phyloP scores from a whole-genome alignment of 768 basidiomycete species.

The Lyophyllum decastes region DNA sequence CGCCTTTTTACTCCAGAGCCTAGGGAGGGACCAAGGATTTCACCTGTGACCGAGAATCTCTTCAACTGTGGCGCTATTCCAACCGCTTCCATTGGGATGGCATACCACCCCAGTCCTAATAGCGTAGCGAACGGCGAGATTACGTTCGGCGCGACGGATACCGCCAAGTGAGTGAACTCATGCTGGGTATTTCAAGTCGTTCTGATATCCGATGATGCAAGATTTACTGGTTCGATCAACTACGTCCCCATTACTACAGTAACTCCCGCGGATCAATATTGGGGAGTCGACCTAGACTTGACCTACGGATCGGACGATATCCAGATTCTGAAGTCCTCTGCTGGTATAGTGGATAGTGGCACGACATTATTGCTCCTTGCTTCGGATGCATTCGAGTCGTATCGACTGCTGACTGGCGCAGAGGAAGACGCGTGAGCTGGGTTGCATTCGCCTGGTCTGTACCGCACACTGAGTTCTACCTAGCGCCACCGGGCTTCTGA shows the following conservation, averaged over 20 bases:
- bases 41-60: conserved; percentile 62
- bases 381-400: conserved; percentile 58
- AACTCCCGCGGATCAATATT: conserved; percentile 44
- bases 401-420: conserved; percentile 55
- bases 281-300: conserved; percentile 56
- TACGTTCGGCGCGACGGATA: conserved; percentile 54
- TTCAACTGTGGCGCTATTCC: conserved; percentile 47
- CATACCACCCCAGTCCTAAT: conserved; percentile 43
- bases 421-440: conserved; percentile 44
- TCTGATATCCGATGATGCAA: background rate
- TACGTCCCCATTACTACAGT: conserved; percentile 41
- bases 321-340: conserved; percentile 49
- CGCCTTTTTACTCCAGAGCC: conserved; percentile 32
- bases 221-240: conserved; percentile 27
- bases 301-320: conserved; percentile 34
- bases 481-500: conserved; percentile 58
- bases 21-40: conserved; percentile 33
- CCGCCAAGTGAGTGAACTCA: conserved; percentile 37
- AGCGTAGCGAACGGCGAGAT: conserved; percentile 52
- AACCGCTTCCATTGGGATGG: conserved; percentile 50
- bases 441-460: background rate
- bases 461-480: background rate
- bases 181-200: background rate
- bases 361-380: conserved; percentile 43
- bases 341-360: conserved; percentile 14